Base-by-base conservation (phyloP, 2,329 filamentous ascomycete species). In the Colletotrichum sp. region DNA sequence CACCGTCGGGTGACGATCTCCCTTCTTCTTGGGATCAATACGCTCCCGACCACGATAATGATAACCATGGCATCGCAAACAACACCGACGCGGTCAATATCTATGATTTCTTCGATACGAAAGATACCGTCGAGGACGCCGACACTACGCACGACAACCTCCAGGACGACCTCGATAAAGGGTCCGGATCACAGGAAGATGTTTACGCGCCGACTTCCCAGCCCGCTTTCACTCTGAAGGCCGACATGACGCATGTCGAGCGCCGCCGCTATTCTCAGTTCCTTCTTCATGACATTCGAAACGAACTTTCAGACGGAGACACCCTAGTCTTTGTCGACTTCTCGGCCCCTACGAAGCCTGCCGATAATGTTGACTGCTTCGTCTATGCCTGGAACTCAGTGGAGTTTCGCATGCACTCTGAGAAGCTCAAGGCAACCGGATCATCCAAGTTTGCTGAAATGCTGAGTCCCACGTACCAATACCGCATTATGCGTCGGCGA, bases 371-470 rank as follows among this genome's bases (percentile, higher is more conserved):
- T 32, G 84, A 83, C 78, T 88, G 87, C 79, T 82, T 83, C 76
- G 84, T 81, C 74, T 78, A 81, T 28, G 74, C 77, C 25, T 84
- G 82, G 78, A 78, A 77, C 25, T 83, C 84, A 5, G 83, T 87
- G 36, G 72, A 81, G 27, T 82, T 90, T 70, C 85, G 84, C 4
- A 86, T 90, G 71, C 83, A 86, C 72, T 90, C 89, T 2, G 79
- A 85, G 3, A 88, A 86, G 59, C 83, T 92, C 6, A 81, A 87
- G 7, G 83, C 81, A 1, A 88, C 88, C 7, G 85, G 84, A 1
- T 91, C 90, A 0, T 79, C 82, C 25, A 86, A 87, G 57, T 90
- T 92, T 69, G 78, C 79, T n/a, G 82, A 85, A 4, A 84, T 89
- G 80, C 82, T 91, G 5, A 81, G 81, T 13, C 85, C 87, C 1